These are phyloP conservation scores for Pythium aquatile DNA, from an alignment of 352 stramenopile species.

Conservation along the genomic window DNA sequence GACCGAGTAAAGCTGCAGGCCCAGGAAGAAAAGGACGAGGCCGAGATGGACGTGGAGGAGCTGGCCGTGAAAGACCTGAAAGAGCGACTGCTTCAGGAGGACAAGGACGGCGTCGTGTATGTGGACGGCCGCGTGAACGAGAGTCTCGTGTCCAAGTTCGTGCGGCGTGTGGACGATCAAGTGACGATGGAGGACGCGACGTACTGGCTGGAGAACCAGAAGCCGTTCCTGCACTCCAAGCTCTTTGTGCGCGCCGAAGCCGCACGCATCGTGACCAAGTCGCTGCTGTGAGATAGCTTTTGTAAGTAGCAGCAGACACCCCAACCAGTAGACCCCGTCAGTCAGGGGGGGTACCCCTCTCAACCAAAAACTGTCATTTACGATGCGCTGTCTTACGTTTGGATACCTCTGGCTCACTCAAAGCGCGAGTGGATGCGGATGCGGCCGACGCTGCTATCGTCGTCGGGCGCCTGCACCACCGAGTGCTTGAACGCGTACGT, in stretches of 20 bases:
- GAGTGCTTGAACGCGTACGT: slow-evolving; percentile 67
- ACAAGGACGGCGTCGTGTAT: slow-evolving; percentile 65
- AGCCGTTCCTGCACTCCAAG: slow-evolving; percentile 80
- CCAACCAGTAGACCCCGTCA: not conserved
- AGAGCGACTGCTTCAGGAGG: slow-evolving; percentile 71
- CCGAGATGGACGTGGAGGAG: slow-evolving; percentile 85
- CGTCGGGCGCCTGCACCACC: slow-evolving; percentile 31
- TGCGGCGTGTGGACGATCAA: slow-evolving; percentile 58
- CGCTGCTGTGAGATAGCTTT: slow-evolving; percentile 39
- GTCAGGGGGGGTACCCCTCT: not conserved
- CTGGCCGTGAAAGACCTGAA: slow-evolving; percentile 82
- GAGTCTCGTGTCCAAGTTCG: slow-evolving; percentile 59
- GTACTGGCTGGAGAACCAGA: slow-evolving; percentile 83
- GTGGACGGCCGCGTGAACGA: slow-evolving; percentile 84
- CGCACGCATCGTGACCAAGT: slow-evolving; percentile 81
- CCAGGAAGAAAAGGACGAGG: slow-evolving; percentile 82
- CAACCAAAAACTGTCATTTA: not conserved
- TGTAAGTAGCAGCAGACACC: not conserved
- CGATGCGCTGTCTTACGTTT: not conserved
- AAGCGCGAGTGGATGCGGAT: slow-evolving; percentile 74
- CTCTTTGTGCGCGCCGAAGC: slow-evolving; percentile 81
- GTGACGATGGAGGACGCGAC: slow-evolving; percentile 81
- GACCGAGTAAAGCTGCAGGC: slow-evolving; percentile 66
- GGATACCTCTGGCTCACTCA: slow-evolving; percentile 32
- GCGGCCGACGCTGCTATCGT: slow-evolving; percentile 38